These are phyloP conservation scores for Fusarium sp. DNA, from an alignment of 2,329 filamentous ascomycete genomes.

Conservation along the genomic window DNA sequence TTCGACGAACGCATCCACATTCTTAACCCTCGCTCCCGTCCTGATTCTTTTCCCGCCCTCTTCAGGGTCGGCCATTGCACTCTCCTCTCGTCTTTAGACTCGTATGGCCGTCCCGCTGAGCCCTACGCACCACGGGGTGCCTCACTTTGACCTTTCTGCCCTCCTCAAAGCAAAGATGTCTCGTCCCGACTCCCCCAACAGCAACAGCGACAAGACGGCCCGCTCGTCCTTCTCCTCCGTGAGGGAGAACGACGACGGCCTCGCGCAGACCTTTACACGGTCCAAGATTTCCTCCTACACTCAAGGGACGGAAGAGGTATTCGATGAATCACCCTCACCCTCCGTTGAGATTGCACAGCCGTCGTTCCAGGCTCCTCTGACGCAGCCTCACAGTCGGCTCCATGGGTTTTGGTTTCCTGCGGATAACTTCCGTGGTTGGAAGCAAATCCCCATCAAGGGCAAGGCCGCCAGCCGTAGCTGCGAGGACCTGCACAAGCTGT, in stretches of 20 bases:
- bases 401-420: conserved; percentile 70
- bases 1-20: conserved; percentile 19
- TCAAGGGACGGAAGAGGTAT: conserved; percentile 62
- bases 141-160: conserved; percentile 52
- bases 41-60: conserved; percentile 20
- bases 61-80: conserved; percentile 37
- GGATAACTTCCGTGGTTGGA: conserved; percentile 72
- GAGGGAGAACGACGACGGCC: conserved; percentile 68
- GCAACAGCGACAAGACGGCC: conserved; percentile 51
- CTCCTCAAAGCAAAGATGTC: conserved; percentile 53
- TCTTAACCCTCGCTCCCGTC: conserved; percentile 11
- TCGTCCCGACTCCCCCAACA: conserved; percentile 51
- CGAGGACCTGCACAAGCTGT: conserved; percentile 68
- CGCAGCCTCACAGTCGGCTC: conserved; percentile 66
- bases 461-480: conserved; percentile 71
- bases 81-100: conserved; percentile 31
- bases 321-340: conserved; percentile 61
- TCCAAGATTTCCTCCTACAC: conserved; percentile 72
- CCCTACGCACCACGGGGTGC: conserved; percentile 49
- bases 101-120: conserved; percentile 50
- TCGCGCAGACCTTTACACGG: conserved; percentile 72
- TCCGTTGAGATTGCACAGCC: conserved; percentile 56
- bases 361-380: conserved; percentile 64
- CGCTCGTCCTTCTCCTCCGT: conserved; percentile 73
- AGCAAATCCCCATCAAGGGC: conserved; percentile 69